A percentile compares a stretch with the other conserved stretches of the same genome.
These are phyloP conservation scores for Cochlearia excelsa DNA, from an alignment of 345 rosid species.

Conservation along the genomic window DNA sequence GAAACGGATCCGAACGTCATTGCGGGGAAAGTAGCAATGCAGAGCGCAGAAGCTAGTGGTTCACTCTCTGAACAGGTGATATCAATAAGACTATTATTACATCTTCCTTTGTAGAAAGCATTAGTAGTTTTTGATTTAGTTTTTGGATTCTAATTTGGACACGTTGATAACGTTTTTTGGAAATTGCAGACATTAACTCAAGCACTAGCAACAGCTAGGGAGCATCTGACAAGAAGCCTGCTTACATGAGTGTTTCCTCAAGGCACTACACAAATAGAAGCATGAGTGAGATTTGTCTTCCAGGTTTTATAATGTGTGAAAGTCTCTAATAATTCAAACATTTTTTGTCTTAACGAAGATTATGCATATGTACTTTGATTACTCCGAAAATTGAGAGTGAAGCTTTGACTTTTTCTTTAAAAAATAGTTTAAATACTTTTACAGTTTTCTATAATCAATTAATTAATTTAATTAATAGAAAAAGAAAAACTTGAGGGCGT, in stretches of 20 bases:
- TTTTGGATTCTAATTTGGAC: neutral
- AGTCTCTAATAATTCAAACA: constrained; percentile 12
- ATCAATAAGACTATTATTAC: neutral
- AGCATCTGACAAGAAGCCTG: constrained; percentile 36
- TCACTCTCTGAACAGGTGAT: constrained; percentile 89
- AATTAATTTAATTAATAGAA: no score
- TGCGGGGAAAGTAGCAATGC: constrained; percentile 84
- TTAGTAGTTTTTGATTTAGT: neutral
- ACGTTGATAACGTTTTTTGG: neutral
- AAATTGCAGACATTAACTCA: constrained; percentile 37
- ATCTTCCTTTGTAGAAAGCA: constrained; percentile 15
- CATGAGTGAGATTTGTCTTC: constrained; percentile 15
- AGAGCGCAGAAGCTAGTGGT: constrained; percentile 68
- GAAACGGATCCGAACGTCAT: constrained; percentile 78
- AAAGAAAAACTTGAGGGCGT: no score
- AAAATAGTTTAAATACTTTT: no score
- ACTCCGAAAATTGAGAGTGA: no score
- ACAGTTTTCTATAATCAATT: no score
- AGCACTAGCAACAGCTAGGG: constrained; percentile 38
- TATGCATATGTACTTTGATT: no score
- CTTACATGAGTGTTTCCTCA: constrained; percentile 30
- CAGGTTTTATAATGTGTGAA: neutral
- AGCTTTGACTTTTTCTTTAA: no score
- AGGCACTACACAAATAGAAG: constrained; percentile 1
- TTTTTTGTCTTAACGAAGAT: no score